These are phyloP conservation scores for Xanthoceras sorbifolium DNA, from an alignment of 345 rosid species.

Conservation along the genomic window DNA sequence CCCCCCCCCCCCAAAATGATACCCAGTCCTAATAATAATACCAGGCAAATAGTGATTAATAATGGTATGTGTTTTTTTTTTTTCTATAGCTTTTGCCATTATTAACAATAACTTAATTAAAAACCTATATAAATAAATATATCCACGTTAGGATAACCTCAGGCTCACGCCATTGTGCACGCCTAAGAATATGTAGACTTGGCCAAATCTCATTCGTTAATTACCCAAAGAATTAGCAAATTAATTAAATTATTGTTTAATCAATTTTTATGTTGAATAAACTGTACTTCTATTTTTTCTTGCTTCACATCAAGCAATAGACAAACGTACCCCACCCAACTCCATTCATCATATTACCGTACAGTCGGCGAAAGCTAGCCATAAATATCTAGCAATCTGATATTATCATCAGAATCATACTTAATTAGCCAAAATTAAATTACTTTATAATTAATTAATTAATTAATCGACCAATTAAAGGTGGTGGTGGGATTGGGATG, in stretches of 20 bases:
- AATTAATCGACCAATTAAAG: constrained; percentile 2
- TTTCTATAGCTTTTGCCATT: constrained; percentile 18
- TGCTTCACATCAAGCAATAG: background rate
- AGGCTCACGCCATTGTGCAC: constrained; percentile 48
- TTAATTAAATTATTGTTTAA: background rate
- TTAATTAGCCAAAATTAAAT: background rate
- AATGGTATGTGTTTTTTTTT: constrained; percentile 27
- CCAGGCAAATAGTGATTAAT: constrained; percentile 33
- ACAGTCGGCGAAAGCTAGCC: constrained; percentile 18
- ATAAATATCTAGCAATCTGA: constrained; percentile 22
- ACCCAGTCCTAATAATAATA: constrained; percentile 1
- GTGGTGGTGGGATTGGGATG: background rate
- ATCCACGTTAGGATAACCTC: constrained; percentile 49
- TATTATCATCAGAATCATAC: background rate
- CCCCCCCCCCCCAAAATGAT: no score
- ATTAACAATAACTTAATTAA: constrained; percentile 18
- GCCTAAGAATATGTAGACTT: constrained; percentile 25
- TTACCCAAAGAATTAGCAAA: background rate
- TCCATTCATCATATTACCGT: background rate
- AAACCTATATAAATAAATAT: background rate
- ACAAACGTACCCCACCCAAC: constrained; percentile 13
- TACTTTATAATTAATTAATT: background rate
- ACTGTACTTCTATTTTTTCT: background rate
- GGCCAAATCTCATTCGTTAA: constrained; percentile 17
- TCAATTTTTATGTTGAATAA: background rate